A percentile compares a stretch with the other conserved stretches of the same genome.
phyloP scores from a whole-genome alignment of 305 asterid species.

The Fraxinus sp. region DNA sequence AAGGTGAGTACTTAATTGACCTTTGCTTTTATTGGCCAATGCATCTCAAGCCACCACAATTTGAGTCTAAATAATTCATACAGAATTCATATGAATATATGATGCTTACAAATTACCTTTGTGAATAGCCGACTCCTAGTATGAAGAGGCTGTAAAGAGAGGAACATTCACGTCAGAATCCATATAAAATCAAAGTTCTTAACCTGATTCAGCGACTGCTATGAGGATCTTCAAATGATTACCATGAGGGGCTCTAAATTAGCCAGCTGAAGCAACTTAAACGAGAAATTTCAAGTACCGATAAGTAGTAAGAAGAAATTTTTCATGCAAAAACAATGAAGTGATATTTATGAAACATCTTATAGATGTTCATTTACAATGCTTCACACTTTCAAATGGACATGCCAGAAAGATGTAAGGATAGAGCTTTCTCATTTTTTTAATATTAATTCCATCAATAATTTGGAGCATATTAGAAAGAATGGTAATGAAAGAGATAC shows the following conservation, averaged over 20 bases:
- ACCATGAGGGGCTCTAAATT: not conserved
- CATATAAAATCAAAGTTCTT: not conserved
- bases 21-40: not conserved
- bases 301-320: not conserved
- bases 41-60: conserved; percentile 20
- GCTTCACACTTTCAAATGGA: not conserved
- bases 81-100: not conserved
- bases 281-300: not conserved
- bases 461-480: not conserved
- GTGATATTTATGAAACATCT: not conserved
- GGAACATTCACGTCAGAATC: conserved; percentile 13
- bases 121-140: conserved; percentile 75
- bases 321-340: not conserved
- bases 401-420: not conserved
- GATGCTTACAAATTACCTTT: conserved; percentile 54
- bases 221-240: not conserved
- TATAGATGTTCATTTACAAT: conserved; percentile 7
- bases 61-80: not conserved
- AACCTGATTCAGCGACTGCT: not conserved
- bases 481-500: not conserved
- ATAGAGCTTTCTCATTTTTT: not conserved
- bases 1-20: not conserved
- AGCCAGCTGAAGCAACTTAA: not conserved
- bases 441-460: not conserved
- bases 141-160: conserved; percentile 67